Conservation (phyloP, 73 alveolate species). For the Paramecium primaurelia region DNA sequence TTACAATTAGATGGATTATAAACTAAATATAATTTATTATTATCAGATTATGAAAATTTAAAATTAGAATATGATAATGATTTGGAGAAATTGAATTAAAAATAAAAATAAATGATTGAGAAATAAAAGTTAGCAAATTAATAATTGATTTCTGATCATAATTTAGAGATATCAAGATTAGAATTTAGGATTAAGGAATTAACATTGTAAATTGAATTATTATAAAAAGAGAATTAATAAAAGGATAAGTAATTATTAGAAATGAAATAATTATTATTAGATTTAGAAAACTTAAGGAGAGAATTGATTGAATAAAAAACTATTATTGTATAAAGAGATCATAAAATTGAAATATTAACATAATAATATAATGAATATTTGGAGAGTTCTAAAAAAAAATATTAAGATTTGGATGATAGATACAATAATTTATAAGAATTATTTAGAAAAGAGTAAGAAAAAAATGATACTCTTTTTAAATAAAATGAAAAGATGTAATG, state of each 20-base stretch:
- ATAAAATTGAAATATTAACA: neutral
- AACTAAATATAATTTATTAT: neutral
- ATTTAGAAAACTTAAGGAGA: neutral
- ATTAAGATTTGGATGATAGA: slow-evolving; percentile 13
- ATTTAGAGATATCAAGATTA: neutral
- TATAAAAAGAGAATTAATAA: neutral
- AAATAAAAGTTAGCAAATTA: neutral
- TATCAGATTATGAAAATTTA: neutral
- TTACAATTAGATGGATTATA: neutral
- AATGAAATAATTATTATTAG: neutral
- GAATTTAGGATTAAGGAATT: neutral
- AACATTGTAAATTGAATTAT: neutral
- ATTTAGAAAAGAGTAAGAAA: slow-evolving; percentile 14
- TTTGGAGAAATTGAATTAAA: neutral
- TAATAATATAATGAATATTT: neutral
- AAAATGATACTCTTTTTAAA: neutral
- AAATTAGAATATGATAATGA: neutral
- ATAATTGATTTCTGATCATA: neutral
- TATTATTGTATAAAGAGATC: neutral
- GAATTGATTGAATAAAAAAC: neutral
- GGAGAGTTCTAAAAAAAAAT: neutral
- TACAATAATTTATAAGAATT: neutral
- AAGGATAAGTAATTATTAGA: neutral
- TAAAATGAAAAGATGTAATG: neutral
- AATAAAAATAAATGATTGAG: neutral